Evolutionary conservation across 129 eudicot genomes (phyloP), one percentile per base, ranked within the genome.

Genomic region (Helichrysum umbraculigerum): DNA sequence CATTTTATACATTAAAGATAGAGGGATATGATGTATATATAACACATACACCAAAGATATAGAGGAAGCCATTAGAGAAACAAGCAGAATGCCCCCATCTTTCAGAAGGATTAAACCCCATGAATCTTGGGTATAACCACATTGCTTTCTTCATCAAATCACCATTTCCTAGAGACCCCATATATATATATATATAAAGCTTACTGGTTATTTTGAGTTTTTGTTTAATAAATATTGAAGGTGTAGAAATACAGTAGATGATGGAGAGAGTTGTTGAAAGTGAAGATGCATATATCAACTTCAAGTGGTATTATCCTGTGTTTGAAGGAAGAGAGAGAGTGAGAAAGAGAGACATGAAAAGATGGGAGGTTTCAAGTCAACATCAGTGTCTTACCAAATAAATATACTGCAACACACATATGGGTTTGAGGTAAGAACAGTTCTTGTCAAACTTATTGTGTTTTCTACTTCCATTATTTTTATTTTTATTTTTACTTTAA

Each of bases 1-100:
- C 28, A 25, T 25, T 25, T 25, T 4, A 61, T 9, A 71, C 8
- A 78, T 68, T 58, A 2, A n/a, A 73, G 57, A 72, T 50, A 34
- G 28, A 6, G 33, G 9, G n/a, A n/a, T n/a, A n/a, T n/a, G 34
- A 15, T n/a, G 17, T 5, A 20, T 33, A 33, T 15, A 17, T 41
- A n/a, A 12, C 5, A 50, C 84, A 69, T 89, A 91, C 99, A 71
- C 99, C 99, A 84, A 87, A 94, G 59, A 94, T 81, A 72, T 94
- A 94, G 74, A 94, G 75, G 72, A 86, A 87, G 32, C 94, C 94
- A 82, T 91, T 85, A 83, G 79, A 89, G 78, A 78, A 89, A 83
- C 96, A 89, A 79, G 97, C 85, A 79, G 99, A 85, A 81, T 94
- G 99, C 50, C 99, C 99, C 99, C 99, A 94, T 83, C 96, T 78